phyloP scores from a whole-genome alignment of 208 protist genomes.

The Leptomonas seymouri region DNA sequence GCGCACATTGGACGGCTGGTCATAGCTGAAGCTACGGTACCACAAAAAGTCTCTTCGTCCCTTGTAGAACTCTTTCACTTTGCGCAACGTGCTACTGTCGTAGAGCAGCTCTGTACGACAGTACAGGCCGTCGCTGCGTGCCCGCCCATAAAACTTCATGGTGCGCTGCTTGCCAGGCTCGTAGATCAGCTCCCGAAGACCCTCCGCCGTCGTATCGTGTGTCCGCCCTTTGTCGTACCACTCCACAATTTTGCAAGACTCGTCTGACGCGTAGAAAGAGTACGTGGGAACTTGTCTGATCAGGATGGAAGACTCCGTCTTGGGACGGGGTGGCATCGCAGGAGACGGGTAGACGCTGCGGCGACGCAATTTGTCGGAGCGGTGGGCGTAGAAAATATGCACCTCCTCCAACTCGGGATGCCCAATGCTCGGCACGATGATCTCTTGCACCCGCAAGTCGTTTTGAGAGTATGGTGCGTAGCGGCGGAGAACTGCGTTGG shows the following conservation, averaged over 20 bases:
- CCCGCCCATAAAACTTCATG: slow-evolving; percentile 89
- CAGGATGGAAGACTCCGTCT: slow-evolving; percentile 20
- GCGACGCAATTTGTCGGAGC: slow-evolving; percentile 79
- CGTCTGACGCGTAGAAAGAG: slow-evolving; percentile 9
- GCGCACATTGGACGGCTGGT: slow-evolving; percentile 34
- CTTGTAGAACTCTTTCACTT: slow-evolving; percentile 89
- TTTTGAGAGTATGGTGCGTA: slow-evolving; percentile 83
- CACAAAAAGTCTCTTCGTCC: slow-evolving; percentile 70
- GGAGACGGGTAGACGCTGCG: slow-evolving; percentile 45
- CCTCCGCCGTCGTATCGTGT: slow-evolving; percentile 62
- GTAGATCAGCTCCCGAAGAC: slow-evolving; percentile 68
- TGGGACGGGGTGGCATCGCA: background rate
- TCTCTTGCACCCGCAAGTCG: slow-evolving; percentile 75
- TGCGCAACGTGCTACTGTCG: slow-evolving; percentile 55
- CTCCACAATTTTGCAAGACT: slow-evolving; percentile 46
- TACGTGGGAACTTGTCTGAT: slow-evolving; percentile 3
- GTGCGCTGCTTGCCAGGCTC: slow-evolving; percentile 67
- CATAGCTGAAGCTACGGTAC: slow-evolving; percentile 85
- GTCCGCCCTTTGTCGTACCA: slow-evolving; percentile 86
- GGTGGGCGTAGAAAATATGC: slow-evolving; percentile 82
- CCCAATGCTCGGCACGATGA: slow-evolving; percentile 53
- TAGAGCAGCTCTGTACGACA: slow-evolving; percentile 80
- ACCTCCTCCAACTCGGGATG: slow-evolving; percentile 51
- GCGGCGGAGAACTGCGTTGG: slow-evolving; percentile 64
- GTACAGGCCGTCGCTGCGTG: slow-evolving; percentile 83